phyloP scores from a whole-genome alignment of 2,329 filamentous ascomycete genomes.

The Purpureocillium lavendulum region DNA sequence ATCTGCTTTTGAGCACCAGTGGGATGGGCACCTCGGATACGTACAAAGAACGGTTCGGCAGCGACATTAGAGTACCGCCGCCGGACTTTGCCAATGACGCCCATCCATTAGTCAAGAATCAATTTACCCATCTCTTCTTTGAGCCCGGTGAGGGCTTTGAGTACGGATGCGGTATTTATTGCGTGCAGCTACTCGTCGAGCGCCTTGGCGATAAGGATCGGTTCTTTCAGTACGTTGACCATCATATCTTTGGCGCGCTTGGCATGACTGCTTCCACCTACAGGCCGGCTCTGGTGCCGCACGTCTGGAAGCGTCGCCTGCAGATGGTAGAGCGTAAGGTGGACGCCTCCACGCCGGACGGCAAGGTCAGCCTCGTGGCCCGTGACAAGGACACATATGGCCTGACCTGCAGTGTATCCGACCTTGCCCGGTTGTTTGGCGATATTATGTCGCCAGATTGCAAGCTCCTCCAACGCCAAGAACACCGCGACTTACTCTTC shows the following conservation, averaged over 20 bases:
- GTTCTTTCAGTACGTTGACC: constrained; percentile 4
- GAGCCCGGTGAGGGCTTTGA: constrained; percentile 7
- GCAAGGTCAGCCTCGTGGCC: constrained; percentile 3
- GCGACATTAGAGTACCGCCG: constrained; percentile 1
- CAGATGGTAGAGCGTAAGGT: constrained; percentile 6
- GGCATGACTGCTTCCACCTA: constrained; percentile 6
- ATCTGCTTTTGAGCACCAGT: constrained; percentile 4
- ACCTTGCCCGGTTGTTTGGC: constrained; percentile 5
- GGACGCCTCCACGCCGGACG: constrained; percentile 2
- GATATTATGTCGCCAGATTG: constrained; percentile 8
- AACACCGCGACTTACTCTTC: constrained; percentile 6
- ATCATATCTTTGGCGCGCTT: constrained; percentile 5
- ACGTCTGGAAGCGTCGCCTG: constrained; percentile 5
- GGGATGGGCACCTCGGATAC: constrained; percentile 6
- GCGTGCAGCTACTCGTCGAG: constrained; percentile 6
- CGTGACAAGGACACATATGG: constrained; percentile 6
- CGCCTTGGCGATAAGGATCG: constrained; percentile 4
- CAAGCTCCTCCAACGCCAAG: constrained; percentile 7
- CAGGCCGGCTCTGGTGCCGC: constrained; percentile 3
- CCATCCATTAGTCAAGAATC: constrained; percentile 4
- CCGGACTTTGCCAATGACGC: constrained; percentile 4
- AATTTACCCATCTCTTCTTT: constrained; percentile 6
- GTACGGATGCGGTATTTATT: constrained; percentile 5
- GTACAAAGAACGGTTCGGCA: background rate
- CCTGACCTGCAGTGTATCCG: constrained; percentile 7